A percentile compares a stretch with the other conserved stretches of the same genome.
phyloP scores from a whole-genome alignment of 768 basidiomycete species.

The Serendipita sp. region DNA sequence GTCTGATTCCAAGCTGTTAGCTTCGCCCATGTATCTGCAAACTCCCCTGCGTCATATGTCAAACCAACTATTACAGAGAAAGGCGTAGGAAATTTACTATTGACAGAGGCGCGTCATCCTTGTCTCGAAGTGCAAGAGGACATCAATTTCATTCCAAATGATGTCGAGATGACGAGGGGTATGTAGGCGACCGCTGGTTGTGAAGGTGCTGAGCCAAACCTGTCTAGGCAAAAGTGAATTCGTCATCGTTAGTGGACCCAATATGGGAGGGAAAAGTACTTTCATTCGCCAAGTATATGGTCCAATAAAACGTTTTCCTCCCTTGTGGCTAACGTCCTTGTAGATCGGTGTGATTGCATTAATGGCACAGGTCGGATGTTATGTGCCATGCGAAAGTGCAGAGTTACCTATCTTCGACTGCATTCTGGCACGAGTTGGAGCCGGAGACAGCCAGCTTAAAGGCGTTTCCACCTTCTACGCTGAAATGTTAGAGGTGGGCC shows the following conservation, averaged over 20 bases:
- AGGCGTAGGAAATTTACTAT: constrained; percentile 62
- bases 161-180: constrained; percentile 88
- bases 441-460: constrained; percentile 93
- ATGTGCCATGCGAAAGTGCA: constrained; percentile 83
- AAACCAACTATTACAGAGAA: constrained; percentile 67
- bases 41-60: constrained; percentile 74
- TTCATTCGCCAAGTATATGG: constrained; percentile 69
- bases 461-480: constrained; percentile 99
- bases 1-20: constrained; percentile 23
- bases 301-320: neutral
- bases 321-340: constrained; percentile 7
- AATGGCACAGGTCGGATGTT: constrained; percentile 91
- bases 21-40: constrained; percentile 80
- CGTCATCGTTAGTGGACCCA: constrained; percentile 93
- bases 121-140: constrained; percentile 95
- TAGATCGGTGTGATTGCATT: constrained; percentile 88
- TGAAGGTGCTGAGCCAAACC: neutral
- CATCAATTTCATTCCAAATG: constrained; percentile 86
- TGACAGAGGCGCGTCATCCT: constrained; percentile 83
- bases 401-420: constrained; percentile 87
- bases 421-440: constrained; percentile 86
- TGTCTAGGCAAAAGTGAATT: constrained; percentile 67
- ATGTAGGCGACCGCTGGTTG: constrained; percentile 9
- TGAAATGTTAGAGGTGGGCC: constrained; percentile 73
- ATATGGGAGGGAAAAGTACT: constrained; percentile 98